Conservation (phyloP, 352 stramenopile genomes). For the Phytophthora foliorum region DNA sequence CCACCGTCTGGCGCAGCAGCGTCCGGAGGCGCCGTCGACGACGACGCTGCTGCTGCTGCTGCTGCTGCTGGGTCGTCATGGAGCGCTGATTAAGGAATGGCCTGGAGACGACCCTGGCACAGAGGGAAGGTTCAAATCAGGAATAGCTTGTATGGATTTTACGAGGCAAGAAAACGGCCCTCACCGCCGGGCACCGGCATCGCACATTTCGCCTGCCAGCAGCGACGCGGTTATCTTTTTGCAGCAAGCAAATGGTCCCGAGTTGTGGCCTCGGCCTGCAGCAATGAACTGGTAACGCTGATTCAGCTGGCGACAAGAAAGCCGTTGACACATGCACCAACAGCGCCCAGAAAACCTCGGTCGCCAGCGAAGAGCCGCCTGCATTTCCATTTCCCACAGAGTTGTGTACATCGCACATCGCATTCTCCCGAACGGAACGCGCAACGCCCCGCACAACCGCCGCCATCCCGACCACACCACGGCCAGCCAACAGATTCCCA, state of each 20-base stretch:
- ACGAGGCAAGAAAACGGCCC: not conserved
- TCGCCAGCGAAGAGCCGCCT: not conserved
- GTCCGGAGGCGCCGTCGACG: slow-evolving; percentile 15
- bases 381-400: slow-evolving; percentile 1
- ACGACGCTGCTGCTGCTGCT: slow-evolving; percentile 13
- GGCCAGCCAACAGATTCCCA: not conserved
- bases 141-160: not conserved
- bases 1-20: slow-evolving; percentile 32
- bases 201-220: not conserved
- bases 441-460: not conserved
- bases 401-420: not conserved
- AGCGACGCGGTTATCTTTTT: not conserved
- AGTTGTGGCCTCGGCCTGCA: not conserved
- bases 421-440: slow-evolving; percentile 5
- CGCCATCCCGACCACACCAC: not conserved
- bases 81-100: not conserved
- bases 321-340: slow-evolving; percentile 3
- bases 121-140: slow-evolving; percentile 10
- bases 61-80: slow-evolving; percentile 1
- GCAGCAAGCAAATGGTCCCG: not conserved
- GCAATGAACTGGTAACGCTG: not conserved
- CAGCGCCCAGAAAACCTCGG: not conserved
- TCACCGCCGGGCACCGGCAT: not conserved
- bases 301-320: slow-evolving; percentile 5
- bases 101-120: not conserved